These are phyloP conservation scores for Populus ilicifolia DNA, from an alignment of 345 rosid genomes.

Conservation along the genomic window DNA sequence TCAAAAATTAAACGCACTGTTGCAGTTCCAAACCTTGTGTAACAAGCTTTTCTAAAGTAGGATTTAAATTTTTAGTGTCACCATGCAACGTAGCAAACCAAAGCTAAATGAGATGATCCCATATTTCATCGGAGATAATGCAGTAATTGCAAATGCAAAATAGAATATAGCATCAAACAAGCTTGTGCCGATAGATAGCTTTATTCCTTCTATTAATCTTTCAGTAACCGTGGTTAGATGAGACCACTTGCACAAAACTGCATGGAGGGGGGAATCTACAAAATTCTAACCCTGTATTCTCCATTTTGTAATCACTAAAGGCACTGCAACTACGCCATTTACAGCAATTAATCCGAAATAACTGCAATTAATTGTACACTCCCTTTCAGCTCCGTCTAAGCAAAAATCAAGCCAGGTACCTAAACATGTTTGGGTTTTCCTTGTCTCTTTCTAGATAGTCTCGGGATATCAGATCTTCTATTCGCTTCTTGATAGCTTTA, in stretches of 20 bases:
- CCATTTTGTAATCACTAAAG: neutral
- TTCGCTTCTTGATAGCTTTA: conserved; percentile 89
- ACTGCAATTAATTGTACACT: neutral
- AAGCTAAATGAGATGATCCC: neutral
- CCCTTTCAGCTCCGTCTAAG: neutral
- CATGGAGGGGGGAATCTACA: neutral
- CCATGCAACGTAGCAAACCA: neutral
- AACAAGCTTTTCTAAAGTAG: neutral
- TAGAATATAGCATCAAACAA: neutral
- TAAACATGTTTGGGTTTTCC: conserved; percentile 63
- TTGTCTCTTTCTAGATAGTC: conserved; percentile 92
- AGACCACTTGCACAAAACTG: neutral
- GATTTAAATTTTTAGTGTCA: neutral
- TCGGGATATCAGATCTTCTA: conserved; percentile 81
- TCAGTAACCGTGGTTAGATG: neutral
- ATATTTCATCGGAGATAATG: neutral
- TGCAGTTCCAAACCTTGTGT: neutral
- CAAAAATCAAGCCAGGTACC: conserved; percentile 58
- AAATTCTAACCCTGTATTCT: neutral
- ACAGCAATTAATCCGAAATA: neutral
- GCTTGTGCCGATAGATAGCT: neutral
- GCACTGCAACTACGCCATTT: conserved; percentile 10
- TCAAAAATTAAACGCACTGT: neutral
- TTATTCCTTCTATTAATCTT: neutral
- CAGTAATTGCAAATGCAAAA: neutral